Evolutionary conservation across 371 early-diverging fungal species (phyloP), one percentile per base, ranked within the genome.

Genomic region (Batrachochytrium dendrobatidis): DNA sequence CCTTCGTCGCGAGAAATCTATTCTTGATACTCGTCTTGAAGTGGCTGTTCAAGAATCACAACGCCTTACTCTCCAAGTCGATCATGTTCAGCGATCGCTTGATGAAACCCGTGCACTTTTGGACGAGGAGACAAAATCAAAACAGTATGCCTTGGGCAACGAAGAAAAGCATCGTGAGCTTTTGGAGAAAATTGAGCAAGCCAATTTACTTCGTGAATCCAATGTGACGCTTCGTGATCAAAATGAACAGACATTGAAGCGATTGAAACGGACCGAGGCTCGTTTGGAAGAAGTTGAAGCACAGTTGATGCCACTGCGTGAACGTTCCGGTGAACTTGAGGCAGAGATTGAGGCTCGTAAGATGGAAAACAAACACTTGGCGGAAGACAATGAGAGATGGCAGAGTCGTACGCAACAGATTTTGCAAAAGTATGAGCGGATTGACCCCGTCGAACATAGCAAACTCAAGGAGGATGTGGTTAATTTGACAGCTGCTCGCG

Each of bases 1-100:
- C 60, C 70, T 86, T 50, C 80, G 89, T 17, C 76, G 79, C 45
- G 87, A 89, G 68, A 82, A 83, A 55, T 86, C 85, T 28, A 77
- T 84, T 55, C 71, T 83, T 10, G 61, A 76, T 56, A 79, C 80
- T 32, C 79, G 85, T 66, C 70, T 74, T 17, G 86, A 86, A 54
- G 51, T 86, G n/a, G 76, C 77, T 33, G 61, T 71, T 56, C 83
- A 85, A 43, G 86, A 87, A 61, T 57, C 74, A 15, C 71, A 77
- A 45, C 73, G 87, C 1, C 74, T 80, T 56, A 66, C 73, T 55
- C 71, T 77, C 61, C 83, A 86, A 58, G 52, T 75, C 6, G 77
- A 81, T 8, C 78, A 81, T 52, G 59, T 83, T 26, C 82, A 78
- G 62, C 66, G 65, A 26, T 73, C 76, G 25, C 68, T 89, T 33